Base-by-base conservation (phyloP, 75 land plant genomes). In the Picea sitchensis region DNA sequence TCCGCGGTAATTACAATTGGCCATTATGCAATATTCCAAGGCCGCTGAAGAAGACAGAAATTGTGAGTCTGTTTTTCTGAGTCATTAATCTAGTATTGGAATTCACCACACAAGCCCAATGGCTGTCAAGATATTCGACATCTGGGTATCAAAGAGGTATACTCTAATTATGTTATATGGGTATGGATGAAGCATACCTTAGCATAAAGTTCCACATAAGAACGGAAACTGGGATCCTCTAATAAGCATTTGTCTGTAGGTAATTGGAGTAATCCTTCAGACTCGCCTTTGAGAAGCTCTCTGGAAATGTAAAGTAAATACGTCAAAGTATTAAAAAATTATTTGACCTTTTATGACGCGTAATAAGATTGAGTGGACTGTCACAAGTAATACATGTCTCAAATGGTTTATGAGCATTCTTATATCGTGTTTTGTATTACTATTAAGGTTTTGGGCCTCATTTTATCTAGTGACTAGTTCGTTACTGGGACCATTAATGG, bases 161-260 rank as follows among this genome's bases (percentile, higher is more conserved):
- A 9, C 9, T 6, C 51, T n/a, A 56, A 11, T 71, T 2, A 41
- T 71, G 18, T 44, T 20, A 26, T 11, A 64, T 11, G 26, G 23
- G 11, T 26, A 64, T 26, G 38, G 54, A 71, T 71, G 54, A 38
- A 69, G 73, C 17, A 17, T 75, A 75, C 99, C 98, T 93, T 90
- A 13, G 99, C 99, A 95, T 97, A 97, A 12, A 90, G 85, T 75
- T 95, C 96, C 38, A 97, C 99, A 79, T 87, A 95, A 30, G 63
- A 89, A 20, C 94, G 92, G 80, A 97, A 97, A 14, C 61, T 84
- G 78, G 98, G 92, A 87, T 97, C 99, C 20, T 93, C 98, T 78
- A 95, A 2, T 59, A 97, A 85, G 80, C 92, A 89, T 56, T 85
- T 87, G 91, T 97, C 99, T 2, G 99, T 86, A 17, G 98, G 90